Base-by-base conservation (phyloP, 106 monocot species). In the Dactylorhiza incarnata region DNA sequence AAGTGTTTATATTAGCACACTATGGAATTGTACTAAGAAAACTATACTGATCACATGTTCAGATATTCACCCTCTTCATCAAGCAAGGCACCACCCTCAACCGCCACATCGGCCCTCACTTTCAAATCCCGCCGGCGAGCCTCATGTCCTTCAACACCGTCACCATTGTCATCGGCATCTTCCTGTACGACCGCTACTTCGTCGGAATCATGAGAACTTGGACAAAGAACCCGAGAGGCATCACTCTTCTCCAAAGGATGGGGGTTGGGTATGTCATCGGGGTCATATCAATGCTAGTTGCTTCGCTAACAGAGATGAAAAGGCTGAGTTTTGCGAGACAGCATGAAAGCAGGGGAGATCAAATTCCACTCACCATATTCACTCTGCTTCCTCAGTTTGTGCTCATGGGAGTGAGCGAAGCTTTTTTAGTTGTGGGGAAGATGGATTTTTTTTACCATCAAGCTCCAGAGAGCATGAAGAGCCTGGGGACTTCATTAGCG, bases 81-180 rank as follows among this genome's bases (percentile, higher is more conserved):
- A 91, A 91, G 51, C 88, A 91, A 59, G 91, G 88, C 9, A 66
- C 74, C 11, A 84, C 91, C 16, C 65, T 91, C 50, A 70, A 91
- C 73, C 84, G 86, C n/a, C 81, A 68, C 72, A 75, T 91, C 1
- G 86, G 88, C 0, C 71, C 48, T 1, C 54, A 55, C 74, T 91
- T 88, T 73, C 77, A 82, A 47, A 84, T 91, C 74, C 88, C 91
- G 7, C 75, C 84, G 0, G 88, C 84, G 0, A 82, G 52, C 3
- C 52, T 52, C 52, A 52, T 1, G 4, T 2, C 63, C 15, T 19
- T 82, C 73, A 49, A 73, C 6, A 82, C 82, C 5, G 23, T 73
- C n/a, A 22, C 73, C 73, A 82, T 78, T 73, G 66, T 73, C 12
- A 12, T 82, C 8, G 47, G 47, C 44, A 17, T 78, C 61, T 3